Conservation (phyloP, 2,329 filamentous ascomycete species). For the Aspergillus nomiae region DNA sequence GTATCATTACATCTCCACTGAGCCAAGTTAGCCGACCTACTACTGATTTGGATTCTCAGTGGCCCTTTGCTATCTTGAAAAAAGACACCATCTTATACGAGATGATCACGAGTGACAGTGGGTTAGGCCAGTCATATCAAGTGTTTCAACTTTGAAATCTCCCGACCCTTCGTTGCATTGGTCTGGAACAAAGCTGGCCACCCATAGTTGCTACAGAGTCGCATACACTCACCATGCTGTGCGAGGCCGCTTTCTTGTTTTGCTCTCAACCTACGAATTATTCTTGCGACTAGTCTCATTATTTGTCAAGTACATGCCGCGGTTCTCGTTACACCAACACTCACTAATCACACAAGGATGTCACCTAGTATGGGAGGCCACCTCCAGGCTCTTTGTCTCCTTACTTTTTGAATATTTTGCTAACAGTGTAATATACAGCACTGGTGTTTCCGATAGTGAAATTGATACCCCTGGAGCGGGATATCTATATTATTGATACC, state of each 20-base stretch:
- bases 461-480: background rate
- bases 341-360: background rate
- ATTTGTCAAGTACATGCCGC: background rate
- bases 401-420: background rate
- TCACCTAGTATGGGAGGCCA: background rate
- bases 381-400: background rate
- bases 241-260: background rate
- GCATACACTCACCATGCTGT: background rate
- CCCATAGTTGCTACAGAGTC: background rate
- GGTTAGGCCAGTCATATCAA: background rate
- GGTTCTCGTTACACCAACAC: background rate
- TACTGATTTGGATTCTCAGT: background rate
- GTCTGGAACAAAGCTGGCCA: background rate
- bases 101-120: background rate
- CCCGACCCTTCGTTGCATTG: background rate
- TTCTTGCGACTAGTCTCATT: background rate
- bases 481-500: too few relatives aligned
- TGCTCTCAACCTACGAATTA: background rate
- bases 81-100: background rate
- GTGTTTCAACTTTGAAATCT: background rate
- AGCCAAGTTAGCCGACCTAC: background rate
- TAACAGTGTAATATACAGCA: background rate
- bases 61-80: background rate
- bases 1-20: too few relatives aligned
- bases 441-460: background rate